phyloP scores from a whole-genome alignment of 1,139 yeast species.

The Saccharomycopsis hybrid region DNA sequence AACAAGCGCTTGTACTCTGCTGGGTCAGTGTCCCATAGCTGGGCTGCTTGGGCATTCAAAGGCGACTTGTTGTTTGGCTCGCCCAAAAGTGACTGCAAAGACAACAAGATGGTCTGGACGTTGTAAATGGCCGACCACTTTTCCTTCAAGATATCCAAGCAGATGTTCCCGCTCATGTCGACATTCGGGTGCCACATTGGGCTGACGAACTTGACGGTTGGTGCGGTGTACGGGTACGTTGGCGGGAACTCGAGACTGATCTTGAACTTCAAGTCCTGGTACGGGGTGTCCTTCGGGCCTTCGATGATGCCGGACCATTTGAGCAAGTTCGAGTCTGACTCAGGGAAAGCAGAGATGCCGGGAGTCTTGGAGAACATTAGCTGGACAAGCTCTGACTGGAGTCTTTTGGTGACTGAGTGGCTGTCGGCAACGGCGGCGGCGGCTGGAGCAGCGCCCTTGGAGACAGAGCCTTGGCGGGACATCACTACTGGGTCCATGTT shows the following conservation, averaged over 20 bases:
- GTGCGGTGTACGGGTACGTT: constrained; percentile 57
- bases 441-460: neutral
- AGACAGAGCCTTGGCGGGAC: constrained; percentile 2
- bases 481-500: constrained; percentile 9
- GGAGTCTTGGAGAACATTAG: constrained; percentile 43
- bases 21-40: constrained; percentile 40
- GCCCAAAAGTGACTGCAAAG: constrained; percentile 50
- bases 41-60: constrained; percentile 44
- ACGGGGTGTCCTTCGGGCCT: constrained; percentile 59
- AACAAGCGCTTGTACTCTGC: constrained; percentile 40
- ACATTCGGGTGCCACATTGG: constrained; percentile 74
- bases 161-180: constrained; percentile 53
- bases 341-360: constrained; percentile 49
- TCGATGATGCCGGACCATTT: constrained; percentile 57
- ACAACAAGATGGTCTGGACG: constrained; percentile 51
- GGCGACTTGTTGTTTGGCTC: constrained; percentile 51
- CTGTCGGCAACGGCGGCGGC: constrained; percentile 10
- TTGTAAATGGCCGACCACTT: constrained; percentile 70
- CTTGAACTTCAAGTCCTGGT: constrained; percentile 49
- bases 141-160: constrained; percentile 40
- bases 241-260: constrained; percentile 49
- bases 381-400: constrained; percentile 45
- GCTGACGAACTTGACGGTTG: constrained; percentile 51
- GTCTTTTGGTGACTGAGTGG: constrained; percentile 39
- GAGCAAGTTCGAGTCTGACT: constrained; percentile 44